Conservation (phyloP, 1,284 basidiomycete species). For the Vanrija pseudolonga region DNA sequence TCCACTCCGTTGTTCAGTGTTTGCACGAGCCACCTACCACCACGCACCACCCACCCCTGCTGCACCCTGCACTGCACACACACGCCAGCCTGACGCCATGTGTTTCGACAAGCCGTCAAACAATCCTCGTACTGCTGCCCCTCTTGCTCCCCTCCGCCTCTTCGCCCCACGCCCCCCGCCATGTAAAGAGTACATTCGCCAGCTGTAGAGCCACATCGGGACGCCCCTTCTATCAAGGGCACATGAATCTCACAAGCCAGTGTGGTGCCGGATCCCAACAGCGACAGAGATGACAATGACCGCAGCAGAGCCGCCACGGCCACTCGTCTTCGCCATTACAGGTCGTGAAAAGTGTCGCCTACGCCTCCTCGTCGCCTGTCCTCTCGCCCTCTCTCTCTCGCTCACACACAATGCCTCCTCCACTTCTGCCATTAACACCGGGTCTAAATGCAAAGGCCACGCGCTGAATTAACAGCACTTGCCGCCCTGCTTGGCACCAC, state of each 20-base stretch:
- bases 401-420: not conserved
- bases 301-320: not conserved
- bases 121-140: too few relatives aligned
- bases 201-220: conserved; percentile 12
- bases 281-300: too few relatives aligned
- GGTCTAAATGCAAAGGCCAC: not conserved
- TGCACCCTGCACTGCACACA: too few relatives aligned
- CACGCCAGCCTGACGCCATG: too few relatives aligned
- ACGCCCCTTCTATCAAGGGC: conserved; percentile 6
- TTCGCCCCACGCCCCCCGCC: not conserved
- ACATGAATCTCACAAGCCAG: conserved; percentile 8
- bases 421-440: not conserved
- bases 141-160: too few relatives aligned
- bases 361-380: not conserved
- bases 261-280: not conserved
- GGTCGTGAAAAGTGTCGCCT: conserved; percentile 8
- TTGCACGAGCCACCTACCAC: not conserved
- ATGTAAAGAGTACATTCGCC: conserved; percentile 19
- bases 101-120: too few relatives aligned
- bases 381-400: not conserved
- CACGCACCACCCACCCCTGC: too few relatives aligned
- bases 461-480: conserved; percentile 47
- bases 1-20: not conserved
- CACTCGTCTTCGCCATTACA: conserved; percentile 12
- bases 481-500: conserved; percentile 46